A percentile compares a stretch with the other conserved stretches of the same genome.
phyloP scores from a whole-genome alignment of 164 flowering plant species.

The Tinospora cordifolia region DNA sequence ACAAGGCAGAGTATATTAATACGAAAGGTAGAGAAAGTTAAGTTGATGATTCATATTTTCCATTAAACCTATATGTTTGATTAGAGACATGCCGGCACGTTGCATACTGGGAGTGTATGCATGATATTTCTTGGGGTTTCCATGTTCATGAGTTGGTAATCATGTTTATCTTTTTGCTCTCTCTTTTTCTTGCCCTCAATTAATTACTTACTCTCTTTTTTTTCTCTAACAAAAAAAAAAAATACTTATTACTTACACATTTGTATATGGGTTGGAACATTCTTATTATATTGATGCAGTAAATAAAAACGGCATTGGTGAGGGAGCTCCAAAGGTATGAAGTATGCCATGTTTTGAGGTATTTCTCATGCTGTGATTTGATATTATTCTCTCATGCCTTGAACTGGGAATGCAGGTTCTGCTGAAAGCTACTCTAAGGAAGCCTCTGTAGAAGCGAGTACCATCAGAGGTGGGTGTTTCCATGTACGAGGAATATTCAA shows the following conservation, averaged over 20 bases:
- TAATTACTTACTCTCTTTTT: too few relatives aligned
- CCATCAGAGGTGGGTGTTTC: constrained; percentile 12
- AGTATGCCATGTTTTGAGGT: background rate
- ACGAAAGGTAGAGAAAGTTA: too few relatives aligned
- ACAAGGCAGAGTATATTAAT: too few relatives aligned
- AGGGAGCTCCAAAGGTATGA: constrained; percentile 21
- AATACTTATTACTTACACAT: too few relatives aligned
- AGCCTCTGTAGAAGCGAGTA: constrained; percentile 20
- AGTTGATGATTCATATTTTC: too few relatives aligned
- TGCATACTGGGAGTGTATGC: too few relatives aligned
- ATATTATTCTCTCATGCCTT: background rate
- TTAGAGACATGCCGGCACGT: too few relatives aligned
- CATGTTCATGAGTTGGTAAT: background rate
- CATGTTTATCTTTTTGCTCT: background rate
- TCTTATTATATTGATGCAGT: constrained; percentile 26
- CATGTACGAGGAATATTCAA: constrained; percentile 18
- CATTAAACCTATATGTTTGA: too few relatives aligned
- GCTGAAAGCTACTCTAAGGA: constrained; percentile 25
- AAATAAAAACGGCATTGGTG: constrained; percentile 20
- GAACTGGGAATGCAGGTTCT: constrained; percentile 13
- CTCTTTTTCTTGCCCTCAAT: too few relatives aligned
- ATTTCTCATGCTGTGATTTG: background rate
- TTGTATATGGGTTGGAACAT: background rate
- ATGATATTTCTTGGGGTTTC: too few relatives aligned
- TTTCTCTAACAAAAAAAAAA: too few relatives aligned